Conservation (phyloP, 768 basidiomycete genomes). For the Mycena indigotica region DNA sequence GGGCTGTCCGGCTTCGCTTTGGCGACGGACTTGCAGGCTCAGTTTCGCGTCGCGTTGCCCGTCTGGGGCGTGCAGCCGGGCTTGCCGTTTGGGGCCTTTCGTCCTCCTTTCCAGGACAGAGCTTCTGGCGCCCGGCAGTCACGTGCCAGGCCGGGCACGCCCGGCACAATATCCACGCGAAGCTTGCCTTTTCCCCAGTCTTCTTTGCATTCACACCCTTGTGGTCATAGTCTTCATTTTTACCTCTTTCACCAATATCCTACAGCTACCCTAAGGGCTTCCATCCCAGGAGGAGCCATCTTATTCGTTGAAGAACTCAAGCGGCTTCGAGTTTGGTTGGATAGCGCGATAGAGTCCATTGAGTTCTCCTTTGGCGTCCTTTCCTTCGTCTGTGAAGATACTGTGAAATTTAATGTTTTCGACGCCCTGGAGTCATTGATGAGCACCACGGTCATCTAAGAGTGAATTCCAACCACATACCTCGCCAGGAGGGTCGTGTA, state of each 20-base stretch:
- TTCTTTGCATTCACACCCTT: too few relatives aligned
- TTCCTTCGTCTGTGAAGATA: constrained; percentile 63
- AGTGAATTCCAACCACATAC: constrained; percentile 37
- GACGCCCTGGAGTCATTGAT: constrained; percentile 47
- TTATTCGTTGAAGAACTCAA: constrained; percentile 76
- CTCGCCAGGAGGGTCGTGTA: constrained; percentile 75
- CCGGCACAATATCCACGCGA: too few relatives aligned
- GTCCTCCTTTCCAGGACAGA: too few relatives aligned
- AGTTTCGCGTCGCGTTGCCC: not conserved
- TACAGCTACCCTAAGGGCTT: too few relatives aligned
- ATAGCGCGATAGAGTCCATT: constrained; percentile 63
- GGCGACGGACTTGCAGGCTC: not conserved
- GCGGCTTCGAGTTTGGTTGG: constrained; percentile 56
- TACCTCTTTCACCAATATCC: too few relatives aligned
- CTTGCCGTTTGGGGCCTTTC: too few relatives aligned
- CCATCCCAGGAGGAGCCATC: not conserved
- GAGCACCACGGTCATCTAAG: constrained; percentile 1
- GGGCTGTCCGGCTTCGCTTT: not conserved
- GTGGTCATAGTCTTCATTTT: too few relatives aligned
- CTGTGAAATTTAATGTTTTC: constrained; percentile 75
- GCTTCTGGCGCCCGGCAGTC: too few relatives aligned
- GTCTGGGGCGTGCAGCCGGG: too few relatives aligned
- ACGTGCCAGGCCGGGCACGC: too few relatives aligned
- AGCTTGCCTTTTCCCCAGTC: too few relatives aligned
- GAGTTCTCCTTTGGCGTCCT: constrained; percentile 47